Percentiles rank a stretch among this genome's conserved stretches.
Evolutionary conservation across 2,329 filamentous ascomycete species (phyloP).

Genomic region (Aureobasidium lini): DNA sequence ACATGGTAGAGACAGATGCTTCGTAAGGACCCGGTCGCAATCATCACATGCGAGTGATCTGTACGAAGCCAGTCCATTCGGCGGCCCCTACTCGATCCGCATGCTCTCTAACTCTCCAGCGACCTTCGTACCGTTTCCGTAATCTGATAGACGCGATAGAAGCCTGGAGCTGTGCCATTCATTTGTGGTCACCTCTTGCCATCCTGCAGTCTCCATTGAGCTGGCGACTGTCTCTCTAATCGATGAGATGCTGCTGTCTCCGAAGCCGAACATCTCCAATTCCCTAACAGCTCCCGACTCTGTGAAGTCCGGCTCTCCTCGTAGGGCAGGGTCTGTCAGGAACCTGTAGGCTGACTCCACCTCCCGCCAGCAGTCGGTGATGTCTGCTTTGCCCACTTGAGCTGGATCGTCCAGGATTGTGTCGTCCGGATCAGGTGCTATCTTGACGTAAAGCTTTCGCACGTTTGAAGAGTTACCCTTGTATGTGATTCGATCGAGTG

Average conservation of each 20-base stretch:
- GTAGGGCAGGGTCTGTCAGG: constrained; percentile 2
- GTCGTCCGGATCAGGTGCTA: constrained; percentile 35
- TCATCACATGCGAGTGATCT: too few relatives aligned
- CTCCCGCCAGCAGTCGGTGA: constrained; percentile 33
- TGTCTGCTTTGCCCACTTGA: constrained; percentile 35
- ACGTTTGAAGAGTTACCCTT: constrained; percentile 1
- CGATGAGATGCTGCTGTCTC: background rate
- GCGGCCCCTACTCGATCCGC: background rate
- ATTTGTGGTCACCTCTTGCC: background rate
- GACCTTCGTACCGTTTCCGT: background rate
- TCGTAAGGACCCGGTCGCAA: too few relatives aligned
- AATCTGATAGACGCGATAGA: background rate
- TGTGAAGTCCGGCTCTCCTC: background rate
- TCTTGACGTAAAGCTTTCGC: constrained; percentile 29
- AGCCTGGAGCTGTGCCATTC: constrained; percentile 5
- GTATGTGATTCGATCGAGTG: constrained; percentile 18
- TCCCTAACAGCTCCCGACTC: background rate
- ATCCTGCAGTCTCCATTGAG: background rate
- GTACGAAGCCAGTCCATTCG: too few relatives aligned
- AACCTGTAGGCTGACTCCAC: constrained; percentile 17
- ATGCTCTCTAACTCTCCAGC: background rate
- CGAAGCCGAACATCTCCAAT: constrained; percentile 2
- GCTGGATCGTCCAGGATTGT: constrained; percentile 31
- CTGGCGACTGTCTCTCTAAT: background rate
- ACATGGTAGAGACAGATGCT: too few relatives aligned